Percentiles rank a stretch among this genome's conserved stretches.
Conservation (phyloP, 2,329 filamentous ascomycete species). For the Ilyonectria destructans region DNA sequence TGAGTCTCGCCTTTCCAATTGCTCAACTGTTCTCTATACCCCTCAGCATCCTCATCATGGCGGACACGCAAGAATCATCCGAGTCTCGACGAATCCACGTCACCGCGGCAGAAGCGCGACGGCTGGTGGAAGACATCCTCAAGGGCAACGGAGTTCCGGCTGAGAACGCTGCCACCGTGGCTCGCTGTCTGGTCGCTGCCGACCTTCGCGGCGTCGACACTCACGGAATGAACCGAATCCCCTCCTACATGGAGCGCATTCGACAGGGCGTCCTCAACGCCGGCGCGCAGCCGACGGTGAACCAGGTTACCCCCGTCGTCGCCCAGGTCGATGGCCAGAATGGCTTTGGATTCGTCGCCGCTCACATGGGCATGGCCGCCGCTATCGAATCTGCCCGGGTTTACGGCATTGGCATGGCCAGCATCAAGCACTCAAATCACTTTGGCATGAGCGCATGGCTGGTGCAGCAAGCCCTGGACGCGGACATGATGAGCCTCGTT, state of each 20-base stretch:
- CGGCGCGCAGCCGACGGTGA: slow-evolving; percentile 71
- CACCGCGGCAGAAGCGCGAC: slow-evolving; percentile 57
- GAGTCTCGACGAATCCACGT: slow-evolving; percentile 52
- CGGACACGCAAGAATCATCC: slow-evolving; percentile 31
- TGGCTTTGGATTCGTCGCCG: slow-evolving; percentile 83
- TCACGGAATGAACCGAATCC: slow-evolving; percentile 83
- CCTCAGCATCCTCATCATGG: slow-evolving; percentile 32
- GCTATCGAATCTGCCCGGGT: slow-evolving; percentile 77
- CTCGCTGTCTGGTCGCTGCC: slow-evolving; percentile 80
- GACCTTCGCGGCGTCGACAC: slow-evolving; percentile 87
- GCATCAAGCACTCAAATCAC: slow-evolving; percentile 84
- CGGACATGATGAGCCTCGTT: slow-evolving; percentile 78
- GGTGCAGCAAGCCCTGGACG: slow-evolving; percentile 83
- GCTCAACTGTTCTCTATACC: background rate
- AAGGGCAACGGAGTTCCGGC: slow-evolving; percentile 73
- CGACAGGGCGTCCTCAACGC: slow-evolving; percentile 79
- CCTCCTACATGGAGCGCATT: slow-evolving; percentile 83
- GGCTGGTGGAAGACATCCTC: slow-evolving; percentile 71
- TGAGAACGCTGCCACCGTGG: slow-evolving; percentile 74
- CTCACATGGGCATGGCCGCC: slow-evolving; percentile 75
- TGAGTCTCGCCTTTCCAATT: background rate
- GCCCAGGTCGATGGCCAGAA: slow-evolving; percentile 79
- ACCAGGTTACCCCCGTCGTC: slow-evolving; percentile 79
- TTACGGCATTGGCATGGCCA: slow-evolving; percentile 83
- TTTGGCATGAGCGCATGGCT: slow-evolving; percentile 89